Conservation (phyloP, 164 flowering plant genomes). For the Stephania yunnanensis region DNA sequence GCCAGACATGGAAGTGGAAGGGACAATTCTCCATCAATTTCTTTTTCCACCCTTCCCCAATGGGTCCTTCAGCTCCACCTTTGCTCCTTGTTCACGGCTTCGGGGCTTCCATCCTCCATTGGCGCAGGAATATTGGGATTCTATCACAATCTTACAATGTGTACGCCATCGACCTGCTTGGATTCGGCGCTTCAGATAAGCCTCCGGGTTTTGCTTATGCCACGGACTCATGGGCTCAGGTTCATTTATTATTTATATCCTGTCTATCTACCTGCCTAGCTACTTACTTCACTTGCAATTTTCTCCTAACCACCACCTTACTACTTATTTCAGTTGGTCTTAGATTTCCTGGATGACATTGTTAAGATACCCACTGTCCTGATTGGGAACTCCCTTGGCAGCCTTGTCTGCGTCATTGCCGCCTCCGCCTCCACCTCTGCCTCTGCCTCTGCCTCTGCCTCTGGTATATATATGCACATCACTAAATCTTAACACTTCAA, state of each 20-base stretch:
- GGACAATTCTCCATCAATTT: slow-evolving; percentile 54
- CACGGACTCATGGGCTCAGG: slow-evolving; percentile 93
- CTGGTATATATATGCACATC: slow-evolving; percentile 38
- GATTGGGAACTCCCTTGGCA: slow-evolving; percentile 88
- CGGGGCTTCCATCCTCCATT: slow-evolving; percentile 89
- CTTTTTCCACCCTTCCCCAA: slow-evolving; percentile 25
- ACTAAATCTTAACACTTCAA: neutral
- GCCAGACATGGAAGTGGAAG: slow-evolving; percentile 69
- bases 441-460: slow-evolving; percentile 43
- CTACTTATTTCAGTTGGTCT: slow-evolving; percentile 45
- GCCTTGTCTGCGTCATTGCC: slow-evolving; percentile 93
- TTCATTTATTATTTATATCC: slow-evolving; percentile 6
- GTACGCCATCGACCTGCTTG: slow-evolving; percentile 82
- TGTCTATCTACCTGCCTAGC: no score
- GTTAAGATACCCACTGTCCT: slow-evolving; percentile 72
- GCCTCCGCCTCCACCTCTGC: slow-evolving; percentile 27
- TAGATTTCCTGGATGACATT: slow-evolving; percentile 73
- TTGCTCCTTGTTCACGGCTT: slow-evolving; percentile 91
- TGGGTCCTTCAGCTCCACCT: slow-evolving; percentile 30
- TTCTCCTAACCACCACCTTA: neutral
- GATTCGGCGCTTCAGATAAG: slow-evolving; percentile 91
- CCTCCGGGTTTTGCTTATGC: slow-evolving; percentile 66
- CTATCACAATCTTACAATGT: slow-evolving; percentile 53
- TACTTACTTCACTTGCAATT: no score
- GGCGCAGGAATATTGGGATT: slow-evolving; percentile 81